Evolutionary conservation across 2,329 filamentous ascomycete genomes (phyloP).

Genomic region (Penicillium sp.): DNA sequence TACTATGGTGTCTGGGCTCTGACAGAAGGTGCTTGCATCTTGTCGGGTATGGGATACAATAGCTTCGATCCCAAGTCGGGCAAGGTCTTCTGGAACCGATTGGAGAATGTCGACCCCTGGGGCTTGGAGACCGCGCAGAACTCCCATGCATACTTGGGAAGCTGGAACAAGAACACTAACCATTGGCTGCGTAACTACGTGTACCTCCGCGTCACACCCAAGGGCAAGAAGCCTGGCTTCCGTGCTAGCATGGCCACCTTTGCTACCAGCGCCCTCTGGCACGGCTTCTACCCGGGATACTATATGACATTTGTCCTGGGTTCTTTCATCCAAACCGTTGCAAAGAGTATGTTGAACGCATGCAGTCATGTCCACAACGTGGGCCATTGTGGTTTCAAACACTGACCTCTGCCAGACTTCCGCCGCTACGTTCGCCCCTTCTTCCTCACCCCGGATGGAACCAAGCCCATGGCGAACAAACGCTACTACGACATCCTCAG

Average conservation of each 20-base stretch:
- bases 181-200: slow-evolving; percentile 95
- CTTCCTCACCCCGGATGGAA: slow-evolving; percentile 79
- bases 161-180: slow-evolving; percentile 99
- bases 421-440: slow-evolving; percentile 89
- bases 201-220: slow-evolving; percentile 91
- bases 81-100: slow-evolving; percentile 83
- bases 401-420: slow-evolving; percentile 62
- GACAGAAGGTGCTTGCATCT: slow-evolving; percentile 90
- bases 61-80: slow-evolving; percentile 83
- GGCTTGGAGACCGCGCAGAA: slow-evolving; percentile 90
- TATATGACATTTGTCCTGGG: slow-evolving; percentile 88
- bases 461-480: slow-evolving; percentile 69
- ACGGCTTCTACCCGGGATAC: slow-evolving; percentile 96
- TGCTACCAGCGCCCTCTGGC: slow-evolving; percentile 92
- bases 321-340: slow-evolving; percentile 86
- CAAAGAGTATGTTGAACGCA: slow-evolving; percentile 72
- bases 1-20: slow-evolving; percentile 97
- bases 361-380: no score
- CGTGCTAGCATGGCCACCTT: slow-evolving; percentile 93
- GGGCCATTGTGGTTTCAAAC: background rate
- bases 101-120: slow-evolving; percentile 86
- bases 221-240: slow-evolving; percentile 95
- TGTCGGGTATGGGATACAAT: slow-evolving; percentile 91
- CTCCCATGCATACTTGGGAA: slow-evolving; percentile 83
- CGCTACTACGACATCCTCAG: slow-evolving; percentile 82